phyloP scores from a whole-genome alignment of 257 asterid species.

The Salvia splendens region DNA sequence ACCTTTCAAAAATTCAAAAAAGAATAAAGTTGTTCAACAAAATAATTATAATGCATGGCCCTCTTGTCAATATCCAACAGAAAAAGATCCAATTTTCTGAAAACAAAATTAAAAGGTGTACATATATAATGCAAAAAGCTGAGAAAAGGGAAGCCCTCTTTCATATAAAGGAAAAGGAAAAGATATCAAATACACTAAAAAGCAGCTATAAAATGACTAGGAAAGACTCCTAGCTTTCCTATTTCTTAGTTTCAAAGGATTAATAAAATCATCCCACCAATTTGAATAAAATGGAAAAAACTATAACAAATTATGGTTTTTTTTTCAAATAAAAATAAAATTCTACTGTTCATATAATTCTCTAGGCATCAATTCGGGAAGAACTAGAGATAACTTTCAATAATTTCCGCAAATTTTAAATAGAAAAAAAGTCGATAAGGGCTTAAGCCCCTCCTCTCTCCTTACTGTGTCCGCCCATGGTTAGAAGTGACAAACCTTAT shows the following conservation, averaged over 20 bases:
- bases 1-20: slow-evolving; percentile 41
- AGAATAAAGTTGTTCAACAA: slow-evolving; percentile 30
- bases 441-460: no score
- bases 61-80: slow-evolving; percentile 41
- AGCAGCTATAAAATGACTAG: neutral
- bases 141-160: slow-evolving; percentile 49
- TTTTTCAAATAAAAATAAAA: no score
- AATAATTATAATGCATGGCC: slow-evolving; percentile 40
- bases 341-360: neutral
- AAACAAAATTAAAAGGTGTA: slow-evolving; percentile 36
- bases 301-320: no score
- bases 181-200: slow-evolving; percentile 29
- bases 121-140: slow-evolving; percentile 61
- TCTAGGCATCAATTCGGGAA: neutral
- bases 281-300: neutral
- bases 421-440: no score
- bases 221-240: slow-evolving; percentile 27
- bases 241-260: neutral
- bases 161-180: slow-evolving; percentile 42
- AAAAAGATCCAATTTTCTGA: slow-evolving; percentile 43
- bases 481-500: slow-evolving; percentile 43
- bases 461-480: no score
- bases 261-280: neutral
- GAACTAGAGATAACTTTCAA: no score
- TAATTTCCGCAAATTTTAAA: no score